Evolutionary conservation across 164 flowering plant genomes (phyloP), one percentile per base, ranked within the genome.

Genomic region (Kalanchoe fedtschenkoi): DNA sequence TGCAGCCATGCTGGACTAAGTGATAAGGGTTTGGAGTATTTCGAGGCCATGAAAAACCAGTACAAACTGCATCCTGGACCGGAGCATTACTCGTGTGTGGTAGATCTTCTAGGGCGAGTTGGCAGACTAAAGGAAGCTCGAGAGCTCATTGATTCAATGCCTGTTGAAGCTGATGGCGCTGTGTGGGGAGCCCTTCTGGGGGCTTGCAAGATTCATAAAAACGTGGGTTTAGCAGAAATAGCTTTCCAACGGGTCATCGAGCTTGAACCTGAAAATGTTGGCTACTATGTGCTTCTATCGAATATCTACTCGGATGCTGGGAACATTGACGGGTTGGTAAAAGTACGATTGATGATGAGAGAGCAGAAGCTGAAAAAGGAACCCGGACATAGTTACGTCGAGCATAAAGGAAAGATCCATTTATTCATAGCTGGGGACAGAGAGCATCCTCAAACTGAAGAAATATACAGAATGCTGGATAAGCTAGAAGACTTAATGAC

Each of bases 331-430:
- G 61, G 61, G 38, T 34, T 58, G 15, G 42, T 37, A 34, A 58
- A 58, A 34, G 24, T 58, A 34, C 41, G 61, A 58, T 39, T 58
- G 16, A 34, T 58, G 61, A 34, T 58, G 61, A 58, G 61, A 58
- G 42, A 58, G 38, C 61, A 84, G 65, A 80, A 76, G 63, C 82
- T 89, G 8, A 84, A 62, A 58, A 92, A 92, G 77, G 93, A 82
- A 46, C 92, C 96, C 0, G 95, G 98, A 4, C 86, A 73, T 65
- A 92, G 98, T 66, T 84, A 87, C 71, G 79, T 87, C 33, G 95
- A 89, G 71, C 65, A 56, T 55, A 72, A 74, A 56, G 84, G 80
- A 58, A 83, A 55, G 74, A 78, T 76, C 47, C 83, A 86, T 72
- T 70, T 85, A 44, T 87, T 92, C 70, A 57, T 85, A 41, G 88